Conservation (phyloP, 1,284 basidiomycete species). For the Agroathelia rolfsii region DNA sequence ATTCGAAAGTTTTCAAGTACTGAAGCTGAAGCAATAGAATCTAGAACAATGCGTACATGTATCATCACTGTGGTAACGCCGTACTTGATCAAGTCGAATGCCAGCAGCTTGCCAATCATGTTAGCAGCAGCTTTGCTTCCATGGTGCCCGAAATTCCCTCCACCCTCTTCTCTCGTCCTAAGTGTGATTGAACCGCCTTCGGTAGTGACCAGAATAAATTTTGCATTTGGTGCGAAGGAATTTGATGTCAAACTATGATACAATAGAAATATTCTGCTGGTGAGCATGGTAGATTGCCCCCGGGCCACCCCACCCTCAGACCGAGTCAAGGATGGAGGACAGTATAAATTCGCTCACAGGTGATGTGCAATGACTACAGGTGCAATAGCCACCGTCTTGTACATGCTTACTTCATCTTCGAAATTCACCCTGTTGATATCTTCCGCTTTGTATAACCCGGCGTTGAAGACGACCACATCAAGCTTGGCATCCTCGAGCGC, state of each 20-base stretch:
- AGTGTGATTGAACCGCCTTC: constrained; percentile 36
- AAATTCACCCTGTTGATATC: constrained; percentile 29
- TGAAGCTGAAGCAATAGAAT: too few relatives aligned
- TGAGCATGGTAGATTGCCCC: too few relatives aligned
- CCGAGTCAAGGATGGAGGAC: too few relatives aligned
- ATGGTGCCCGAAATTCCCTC: constrained; percentile 38
- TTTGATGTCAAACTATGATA: constrained; percentile 11
- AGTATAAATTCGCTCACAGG: constrained; percentile 16
- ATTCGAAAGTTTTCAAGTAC: not conserved
- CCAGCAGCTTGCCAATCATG: constrained; percentile 35
- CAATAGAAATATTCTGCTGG: too few relatives aligned
- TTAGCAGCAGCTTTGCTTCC: constrained; percentile 38
- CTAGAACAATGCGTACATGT: constrained; percentile 24
- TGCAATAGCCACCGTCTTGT: constrained; percentile 33
- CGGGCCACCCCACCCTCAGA: constrained; percentile 3
- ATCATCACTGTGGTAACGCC: constrained; percentile 33
- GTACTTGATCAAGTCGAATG: constrained; percentile 28
- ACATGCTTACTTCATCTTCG: constrained; percentile 32
- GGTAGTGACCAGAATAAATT: constrained; percentile 32
- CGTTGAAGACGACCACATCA: constrained; percentile 28
- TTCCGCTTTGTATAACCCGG: constrained; percentile 31
- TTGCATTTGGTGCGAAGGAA: constrained; percentile 17
- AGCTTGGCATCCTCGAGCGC: constrained; percentile 23
- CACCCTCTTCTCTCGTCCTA: constrained; percentile 33
- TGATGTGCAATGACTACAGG: constrained; percentile 27